Conservation (phyloP, 192 early-diverging fungal species). For the Podila horticola region DNA sequence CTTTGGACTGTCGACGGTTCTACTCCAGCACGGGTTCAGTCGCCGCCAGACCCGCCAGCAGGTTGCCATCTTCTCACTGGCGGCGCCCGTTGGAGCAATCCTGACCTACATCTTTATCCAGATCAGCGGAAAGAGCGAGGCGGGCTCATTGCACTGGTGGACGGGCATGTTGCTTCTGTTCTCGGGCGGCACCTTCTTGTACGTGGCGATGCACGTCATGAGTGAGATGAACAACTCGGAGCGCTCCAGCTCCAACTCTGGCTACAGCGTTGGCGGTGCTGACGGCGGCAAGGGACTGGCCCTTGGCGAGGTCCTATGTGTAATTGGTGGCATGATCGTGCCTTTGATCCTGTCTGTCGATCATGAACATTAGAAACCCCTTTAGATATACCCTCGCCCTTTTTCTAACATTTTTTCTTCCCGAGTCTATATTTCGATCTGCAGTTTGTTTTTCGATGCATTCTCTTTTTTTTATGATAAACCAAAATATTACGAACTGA, state of each 20-base stretch:
- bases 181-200: conserved; percentile 90
- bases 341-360: conserved; percentile 47
- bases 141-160: conserved; percentile 69
- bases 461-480: not conserved
- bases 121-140: conserved; percentile 48
- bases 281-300: conserved; percentile 40
- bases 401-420: not conserved
- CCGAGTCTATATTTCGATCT: not conserved
- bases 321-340: conserved; percentile 49
- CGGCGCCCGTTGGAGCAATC: conserved; percentile 88
- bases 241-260: conserved; percentile 9
- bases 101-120: conserved; percentile 59
- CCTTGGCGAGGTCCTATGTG: conserved; percentile 37
- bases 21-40: conserved; percentile 79
- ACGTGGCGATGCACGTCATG: conserved; percentile 87
- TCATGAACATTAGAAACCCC: conserved; percentile 36
- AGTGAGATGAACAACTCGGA: conserved; percentile 59
- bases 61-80: conserved; percentile 81
- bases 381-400: conserved; percentile 2
- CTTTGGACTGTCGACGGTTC: conserved; percentile 89
- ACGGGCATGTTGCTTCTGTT: conserved; percentile 89
- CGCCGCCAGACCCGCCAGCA: conserved; percentile 75
- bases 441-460: not conserved
- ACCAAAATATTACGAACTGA: not conserved
- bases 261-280: conserved; percentile 38